Conservation (phyloP, 441 rosid genomes). For the Eutrema salsugineum region DNA sequence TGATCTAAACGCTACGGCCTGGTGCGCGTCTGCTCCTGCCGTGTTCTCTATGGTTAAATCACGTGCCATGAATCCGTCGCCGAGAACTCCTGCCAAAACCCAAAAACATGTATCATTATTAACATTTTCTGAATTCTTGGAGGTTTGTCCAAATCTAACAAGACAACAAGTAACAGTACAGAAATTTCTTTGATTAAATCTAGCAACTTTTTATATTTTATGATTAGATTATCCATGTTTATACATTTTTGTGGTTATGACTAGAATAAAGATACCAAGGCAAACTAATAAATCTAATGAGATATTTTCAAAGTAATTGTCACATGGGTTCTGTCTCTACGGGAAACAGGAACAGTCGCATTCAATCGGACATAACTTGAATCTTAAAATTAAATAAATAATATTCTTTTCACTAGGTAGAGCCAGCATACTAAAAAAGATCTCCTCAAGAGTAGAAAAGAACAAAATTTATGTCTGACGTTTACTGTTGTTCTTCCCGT, state of each 20-base stretch:
- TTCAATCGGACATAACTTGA: neutral
- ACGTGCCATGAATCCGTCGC: slow-evolving; percentile 95
- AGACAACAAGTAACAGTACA: neutral
- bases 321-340: slow-evolving; percentile 14
- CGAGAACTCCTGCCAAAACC: slow-evolving; percentile 54
- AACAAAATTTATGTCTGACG: neutral
- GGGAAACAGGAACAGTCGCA: slow-evolving; percentile 3
- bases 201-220: too few relatives aligned
- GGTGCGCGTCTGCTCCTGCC: slow-evolving; percentile 81
- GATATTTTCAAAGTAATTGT: neutral
- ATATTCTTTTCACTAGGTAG: neutral
- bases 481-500: neutral
- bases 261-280: too few relatives aligned
- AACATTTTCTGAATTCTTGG: neutral
- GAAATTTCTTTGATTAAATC: too few relatives aligned
- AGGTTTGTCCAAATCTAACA: neutral
- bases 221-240: too few relatives aligned
- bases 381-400: neutral
- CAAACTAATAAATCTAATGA: neutral
- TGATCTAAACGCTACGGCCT: slow-evolving; percentile 92
- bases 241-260: too few relatives aligned
- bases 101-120: neutral
- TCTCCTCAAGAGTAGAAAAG: neutral
- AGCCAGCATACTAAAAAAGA: neutral
- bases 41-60: slow-evolving; percentile 76